Evolutionary conservation across 169 alveolate genomes (phyloP), one percentile per base, ranked within the genome.

Genomic region (Eimeria praecox): DNA sequence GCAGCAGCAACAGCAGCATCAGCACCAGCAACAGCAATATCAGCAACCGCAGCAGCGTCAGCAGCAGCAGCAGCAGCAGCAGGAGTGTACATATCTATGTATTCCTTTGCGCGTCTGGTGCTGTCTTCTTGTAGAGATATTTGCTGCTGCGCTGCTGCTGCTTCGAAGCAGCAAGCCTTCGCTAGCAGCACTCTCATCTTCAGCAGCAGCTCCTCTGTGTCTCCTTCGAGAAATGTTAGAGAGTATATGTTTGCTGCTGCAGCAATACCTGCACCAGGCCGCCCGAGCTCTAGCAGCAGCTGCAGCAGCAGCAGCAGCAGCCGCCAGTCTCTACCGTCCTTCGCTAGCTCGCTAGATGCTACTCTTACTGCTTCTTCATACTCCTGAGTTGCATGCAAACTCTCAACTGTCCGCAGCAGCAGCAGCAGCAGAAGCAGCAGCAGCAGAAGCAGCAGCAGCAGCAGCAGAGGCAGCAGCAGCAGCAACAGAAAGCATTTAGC

Each of bases 261-360:
- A 9, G 56, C 35, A 20, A 78, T n/a, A 9, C 33, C 89, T 38
- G 89, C 89, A 38, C 9, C 12, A 22, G 20, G 30, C 33, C 89
- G 44, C 64, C 89, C 89, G 38, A 78, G 20, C 64, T 18, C 22
- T 9, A 42, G 89, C 62, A 78, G 89, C 89, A 78, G 62, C 89
- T 40, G 64, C 89, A 78, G 35, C 64, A 78, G 89, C 64, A 42
- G 89, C 35, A 40, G 89, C 62, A 78, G 62, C 89, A 78, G 59
- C 56, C 12, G 62, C 89, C 89, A 78, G 66, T 78, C 89, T 18
- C 5, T 27, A 8, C 66, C 66, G 27, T 40, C 49, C 35, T 22
- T 40, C 35, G 44, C 38, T 14, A 78, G 89, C 89, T 78, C 89
- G 40, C 33, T 38, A 20, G 35, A n/a, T 12, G 89, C 89, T 8